Percentiles rank a stretch among this genome's conserved stretches.
Evolutionary conservation across 2,329 filamentous ascomycete genomes (phyloP).

Genomic region (Coniella lustricola): DNA sequence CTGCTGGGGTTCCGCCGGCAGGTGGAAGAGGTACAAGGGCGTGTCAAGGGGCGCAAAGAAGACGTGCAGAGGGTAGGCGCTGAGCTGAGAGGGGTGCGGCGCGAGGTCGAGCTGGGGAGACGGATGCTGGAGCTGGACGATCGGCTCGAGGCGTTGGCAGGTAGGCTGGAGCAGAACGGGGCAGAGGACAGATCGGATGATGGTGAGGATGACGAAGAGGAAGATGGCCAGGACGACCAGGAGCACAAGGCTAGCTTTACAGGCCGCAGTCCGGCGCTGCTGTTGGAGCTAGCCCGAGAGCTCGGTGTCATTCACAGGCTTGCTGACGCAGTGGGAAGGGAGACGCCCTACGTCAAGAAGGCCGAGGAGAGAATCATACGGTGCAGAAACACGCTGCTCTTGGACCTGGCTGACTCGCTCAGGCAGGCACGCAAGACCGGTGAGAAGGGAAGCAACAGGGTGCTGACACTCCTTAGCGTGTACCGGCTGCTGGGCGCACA

Average conservation of each 20-base stretch:
- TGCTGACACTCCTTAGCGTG: conserved; percentile 45
- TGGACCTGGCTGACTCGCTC: conserved; percentile 46
- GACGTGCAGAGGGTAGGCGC: conserved; percentile 57
- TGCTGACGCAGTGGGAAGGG: conserved; percentile 37
- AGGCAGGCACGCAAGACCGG: conserved; percentile 38
- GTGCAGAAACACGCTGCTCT: conserved; percentile 49
- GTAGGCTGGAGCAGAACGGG: conserved; percentile 35
- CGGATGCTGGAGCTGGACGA: conserved; percentile 62
- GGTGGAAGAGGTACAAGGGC: conserved; percentile 63
- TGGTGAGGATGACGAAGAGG: conserved; percentile 22
- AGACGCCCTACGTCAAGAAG: conserved; percentile 43
- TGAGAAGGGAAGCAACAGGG: conserved; percentile 33
- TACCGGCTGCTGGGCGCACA: conserved; percentile 48
- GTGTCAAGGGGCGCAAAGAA: conserved; percentile 54
- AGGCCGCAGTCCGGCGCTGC: conserved; percentile 40
- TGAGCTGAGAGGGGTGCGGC: conserved; percentile 60
- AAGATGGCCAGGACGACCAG: conserved; percentile 21
- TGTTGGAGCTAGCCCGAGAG: conserved; percentile 39
- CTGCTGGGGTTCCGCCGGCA: conserved; percentile 79
- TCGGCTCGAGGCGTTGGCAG: conserved; percentile 56
- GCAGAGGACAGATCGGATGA: conserved; percentile 26
- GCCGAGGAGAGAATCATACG: conserved; percentile 43
- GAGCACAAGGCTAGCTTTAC: conserved; percentile 26
- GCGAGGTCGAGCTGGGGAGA: conserved; percentile 54
- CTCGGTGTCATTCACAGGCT: conserved; percentile 37